Evolutionary conservation across 208 protist species (phyloP), one percentile per base, ranked within the genome.

Genomic region (Zelonia costaricensis): DNA sequence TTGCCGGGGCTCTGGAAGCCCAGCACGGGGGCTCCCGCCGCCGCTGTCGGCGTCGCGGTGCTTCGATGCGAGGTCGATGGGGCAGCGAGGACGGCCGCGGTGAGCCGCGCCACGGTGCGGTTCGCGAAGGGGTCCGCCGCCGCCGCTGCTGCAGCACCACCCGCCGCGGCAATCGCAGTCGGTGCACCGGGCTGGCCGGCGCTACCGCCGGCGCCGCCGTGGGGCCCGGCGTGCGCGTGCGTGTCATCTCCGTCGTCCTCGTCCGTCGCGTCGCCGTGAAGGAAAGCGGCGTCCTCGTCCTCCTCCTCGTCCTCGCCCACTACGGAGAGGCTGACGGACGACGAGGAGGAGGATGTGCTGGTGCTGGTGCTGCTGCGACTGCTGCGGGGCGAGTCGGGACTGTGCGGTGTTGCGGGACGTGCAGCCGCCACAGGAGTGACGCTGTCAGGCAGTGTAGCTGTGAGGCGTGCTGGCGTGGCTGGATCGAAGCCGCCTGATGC

Each of bases 51-150:
- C 38, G 42, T 13, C 20, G 27, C 20, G 4, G 22, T 8, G 46
- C 15, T 52, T 10, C 12, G 38, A 20, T 1, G 31, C 3, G 15
- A 38, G 2, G 31, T 5, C 10, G 16, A 23, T 8, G 43, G 42
- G 35, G 20, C 38, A 3, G 42, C 35, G 15, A 38, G 16, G 16
- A n/a, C 20, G 18, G 61, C 33, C 3, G 51, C 16, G 16, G 15
- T 45, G 13, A 59, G 62, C 3, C 44, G 44, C 1, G 39, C 62
- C 4, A 45, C 62, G 36, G n/a, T 60, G 33, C 38, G 49, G 36
- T 52, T 60, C n/a, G 53, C 31, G 52, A 69, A 18, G n/a, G 49
- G 56, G 33, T 60, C 52, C 3, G 27, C 28, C 2, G 20, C 40
- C 20, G 2, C 10, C 1, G 15, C 18, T 20, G 33, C 47, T 4